Conservation (phyloP, 148 eudicot species). For the Bassia scoparia region DNA sequence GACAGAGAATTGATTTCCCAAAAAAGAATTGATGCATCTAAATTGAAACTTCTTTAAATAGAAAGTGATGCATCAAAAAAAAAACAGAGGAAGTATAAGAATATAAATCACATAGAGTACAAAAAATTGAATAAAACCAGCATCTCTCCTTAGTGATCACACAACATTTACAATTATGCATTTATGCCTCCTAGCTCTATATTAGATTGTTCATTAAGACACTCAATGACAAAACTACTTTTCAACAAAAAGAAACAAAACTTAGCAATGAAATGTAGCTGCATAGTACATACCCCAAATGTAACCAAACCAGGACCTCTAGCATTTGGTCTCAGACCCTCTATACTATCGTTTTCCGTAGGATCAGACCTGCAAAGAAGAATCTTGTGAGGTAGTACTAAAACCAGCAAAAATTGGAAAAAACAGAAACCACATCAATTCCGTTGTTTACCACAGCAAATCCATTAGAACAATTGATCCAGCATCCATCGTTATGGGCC, state of each 20-base stretch:
- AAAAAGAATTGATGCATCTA: too few relatives aligned
- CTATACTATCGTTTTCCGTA: slow-evolving; percentile 92
- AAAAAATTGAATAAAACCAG: too few relatives aligned
- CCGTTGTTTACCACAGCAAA: slow-evolving; percentile 64
- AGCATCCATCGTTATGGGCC: slow-evolving; percentile 97
- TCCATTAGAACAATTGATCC: slow-evolving; percentile 94
- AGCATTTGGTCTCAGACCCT: slow-evolving; percentile 94
- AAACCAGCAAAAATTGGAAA: slow-evolving; percentile 10
- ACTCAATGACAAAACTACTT: too few relatives aligned
- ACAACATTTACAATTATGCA: too few relatives aligned
- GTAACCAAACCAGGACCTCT: slow-evolving; percentile 95
- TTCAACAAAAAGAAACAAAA: neutral
- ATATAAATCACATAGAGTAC: too few relatives aligned
- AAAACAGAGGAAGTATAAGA: too few relatives aligned
- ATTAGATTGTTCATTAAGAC: too few relatives aligned
- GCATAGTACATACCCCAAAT: slow-evolving; percentile 74
- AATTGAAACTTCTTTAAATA: too few relatives aligned
- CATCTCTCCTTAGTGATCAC: too few relatives aligned
- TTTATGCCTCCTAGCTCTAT: too few relatives aligned
- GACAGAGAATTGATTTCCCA: too few relatives aligned
- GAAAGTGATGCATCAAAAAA: too few relatives aligned
- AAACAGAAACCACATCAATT: neutral
- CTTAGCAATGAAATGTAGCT: neutral
- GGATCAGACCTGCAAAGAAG: slow-evolving; percentile 85
- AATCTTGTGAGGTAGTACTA: slow-evolving; percentile 18